Conservation (phyloP, 1,139 yeast genomes). For the Scheffersomyces illinoinensis region DNA sequence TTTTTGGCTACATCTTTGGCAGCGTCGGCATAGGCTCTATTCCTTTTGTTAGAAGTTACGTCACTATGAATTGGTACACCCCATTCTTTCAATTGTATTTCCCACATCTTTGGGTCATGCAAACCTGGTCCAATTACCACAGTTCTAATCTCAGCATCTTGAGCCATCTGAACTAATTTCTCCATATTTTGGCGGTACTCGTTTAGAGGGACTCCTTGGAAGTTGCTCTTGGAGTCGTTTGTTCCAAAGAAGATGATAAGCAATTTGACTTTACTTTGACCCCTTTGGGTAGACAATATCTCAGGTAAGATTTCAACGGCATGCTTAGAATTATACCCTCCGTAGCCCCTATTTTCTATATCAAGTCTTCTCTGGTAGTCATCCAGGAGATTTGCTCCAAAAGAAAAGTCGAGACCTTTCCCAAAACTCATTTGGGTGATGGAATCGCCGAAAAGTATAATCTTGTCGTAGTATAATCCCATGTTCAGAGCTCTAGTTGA, state of each 20-base stretch:
- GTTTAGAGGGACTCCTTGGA: constrained; percentile 56
- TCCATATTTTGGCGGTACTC: constrained; percentile 48
- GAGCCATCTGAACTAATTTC: constrained; percentile 37
- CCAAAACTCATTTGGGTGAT: constrained; percentile 57
- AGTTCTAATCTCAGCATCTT: constrained; percentile 39
- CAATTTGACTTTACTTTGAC: constrained; percentile 25
- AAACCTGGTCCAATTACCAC: constrained; percentile 66
- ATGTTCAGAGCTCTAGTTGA: constrained; percentile 1
- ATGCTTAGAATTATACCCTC: constrained; percentile 63
- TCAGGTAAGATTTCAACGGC: constrained; percentile 47
- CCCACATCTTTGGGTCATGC: constrained; percentile 36
- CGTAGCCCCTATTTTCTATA: constrained; percentile 58
- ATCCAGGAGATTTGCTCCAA: constrained; percentile 54
- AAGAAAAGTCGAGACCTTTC: constrained; percentile 38
- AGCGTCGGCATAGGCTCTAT: constrained; percentile 49
- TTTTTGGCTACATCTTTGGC: constrained; percentile 44
- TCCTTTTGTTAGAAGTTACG: constrained; percentile 32
- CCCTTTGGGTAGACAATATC: constrained; percentile 45
- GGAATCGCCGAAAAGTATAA: constrained; percentile 69
- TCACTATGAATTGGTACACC: constrained; percentile 15
- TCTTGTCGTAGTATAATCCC: constrained; percentile 34
- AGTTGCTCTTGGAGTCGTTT: constrained; percentile 58
- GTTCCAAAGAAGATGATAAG: constrained; percentile 70
- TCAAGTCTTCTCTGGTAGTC: constrained; percentile 54
- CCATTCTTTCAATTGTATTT: neutral